Evolutionary conservation across 768 basidiomycete species (phyloP), one percentile per base, ranked within the genome.

Genomic region (Roridomyces roridus): DNA sequence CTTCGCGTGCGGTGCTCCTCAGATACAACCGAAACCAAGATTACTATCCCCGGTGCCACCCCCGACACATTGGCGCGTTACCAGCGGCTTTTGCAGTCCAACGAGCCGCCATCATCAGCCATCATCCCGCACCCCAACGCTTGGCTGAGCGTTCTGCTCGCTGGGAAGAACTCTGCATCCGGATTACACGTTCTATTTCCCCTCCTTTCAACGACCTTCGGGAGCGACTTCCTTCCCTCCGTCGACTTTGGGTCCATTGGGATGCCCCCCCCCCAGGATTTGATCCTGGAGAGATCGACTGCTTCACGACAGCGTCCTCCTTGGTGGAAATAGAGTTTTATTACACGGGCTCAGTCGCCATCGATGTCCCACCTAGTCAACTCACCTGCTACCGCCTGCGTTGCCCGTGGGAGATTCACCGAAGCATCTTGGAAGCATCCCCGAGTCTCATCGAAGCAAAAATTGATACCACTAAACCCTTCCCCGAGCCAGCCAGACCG

Each of bases 141-240:
- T 17, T 52, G 17, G 21, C 31, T 9, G 11, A 28, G 25, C 21
- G 44, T 35, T 36, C 42, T 45, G 15, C 29, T 2, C 51, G 42
- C 8, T 52, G 51, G 51, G 43, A 24, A 25, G 51, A 52, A 10
- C 43, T 52, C 24, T n/a, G n/a, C n/a, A n/a, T n/a, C n/a, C n/a
- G n/a, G n/a, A n/a, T n/a, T n/a, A n/a, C n/a, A n/a, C n/a, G n/a
- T n/a, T n/a, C n/a, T n/a, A 37, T 18, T 45, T 1, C 44, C 3
- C 36, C n/a, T 14, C 29, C 14, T 6, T n/a, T 52, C 6, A 45
- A n/a, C 8, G 11, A 31, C 20, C 1, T 18, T 52, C 9, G 9
- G 35, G 42, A 7, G 8, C 17, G 23, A 17, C 44, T 34, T 24
- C 21, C 45, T 2, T 29, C 18, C 2, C 23, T 54, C 17, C 28